Base-by-base conservation (phyloP, 331 rosid genomes). In the Telfairia occidentalis region DNA sequence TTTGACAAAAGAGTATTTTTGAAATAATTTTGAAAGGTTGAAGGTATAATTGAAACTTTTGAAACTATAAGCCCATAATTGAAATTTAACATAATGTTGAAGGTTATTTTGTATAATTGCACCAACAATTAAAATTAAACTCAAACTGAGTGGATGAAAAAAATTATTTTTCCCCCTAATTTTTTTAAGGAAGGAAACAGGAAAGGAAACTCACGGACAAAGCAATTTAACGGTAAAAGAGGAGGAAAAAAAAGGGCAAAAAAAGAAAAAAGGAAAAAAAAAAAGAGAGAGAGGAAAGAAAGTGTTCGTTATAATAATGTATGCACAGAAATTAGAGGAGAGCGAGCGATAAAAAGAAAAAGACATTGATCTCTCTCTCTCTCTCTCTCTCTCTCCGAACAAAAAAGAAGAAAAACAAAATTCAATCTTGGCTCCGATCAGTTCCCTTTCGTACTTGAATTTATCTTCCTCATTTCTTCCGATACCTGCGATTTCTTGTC, bases 381-480 rank as follows among this genome's bases (percentile, higher is more conserved):
- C 10, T 42, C 65, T 38, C 65, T 66, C 59, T 54, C 49, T 73
- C 60, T 45, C 57, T 77, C 75, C 10, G 5, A n/a, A 63, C 29
- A 60, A 6, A 15, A 7, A 16, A 65, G 21, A 19, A 65, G 2
- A 40, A 57, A 42, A 23, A 8, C 2, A 72, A 74, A 54, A 35
- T 24, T 64, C 72, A 45, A 21, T 76, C 73, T 76, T 63, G 73
- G 35, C 29, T 64, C 23, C 40, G 80, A 66, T 77, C 63, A 64
- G 79, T 77, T 49, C 29, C 67, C 72, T 52, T 63, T 50, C 26
- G 34, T 5, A 48, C 54, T 46, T 23, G 40, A 24, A 65, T 49
- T 50, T 35, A 21, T 49, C 75, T 49, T 75, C 54, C 55, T 75
- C 71, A 57, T 55, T 24, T 42, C 18, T 3, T 3, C 29, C 43